Percentiles rank a stretch among this genome's conserved stretches.
Conservation (phyloP, 495 filamentous ascomycete genomes). For the Xylaria sp. region DNA sequence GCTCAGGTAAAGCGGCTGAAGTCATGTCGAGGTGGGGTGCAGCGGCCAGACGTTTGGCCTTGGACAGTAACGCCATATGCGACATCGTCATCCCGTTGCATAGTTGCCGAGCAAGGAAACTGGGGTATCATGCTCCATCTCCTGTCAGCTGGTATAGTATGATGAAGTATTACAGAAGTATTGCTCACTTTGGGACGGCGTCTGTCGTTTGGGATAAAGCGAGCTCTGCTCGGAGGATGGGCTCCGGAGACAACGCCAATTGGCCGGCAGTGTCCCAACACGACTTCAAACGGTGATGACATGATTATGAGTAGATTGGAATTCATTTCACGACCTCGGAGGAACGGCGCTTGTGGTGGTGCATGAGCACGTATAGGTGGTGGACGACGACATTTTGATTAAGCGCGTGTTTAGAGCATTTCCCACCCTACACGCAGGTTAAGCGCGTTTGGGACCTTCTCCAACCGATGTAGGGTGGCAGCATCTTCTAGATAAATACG, state of each 20-base stretch:
- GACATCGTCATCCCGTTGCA: constrained; percentile 13
- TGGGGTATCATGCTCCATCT: background rate
- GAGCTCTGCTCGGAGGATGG: constrained; percentile 16
- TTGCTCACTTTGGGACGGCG: constrained; percentile 7
- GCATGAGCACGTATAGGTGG: background rate
- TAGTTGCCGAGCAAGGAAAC: constrained; percentile 16
- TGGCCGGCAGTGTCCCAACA: constrained; percentile 2
- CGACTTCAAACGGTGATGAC: background rate
- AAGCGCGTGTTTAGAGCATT: constrained; percentile 13
- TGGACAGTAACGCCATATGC: background rate
- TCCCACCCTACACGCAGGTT: background rate
- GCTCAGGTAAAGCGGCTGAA: constrained; percentile 39
- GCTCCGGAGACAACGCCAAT: constrained; percentile 15
- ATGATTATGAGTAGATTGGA: background rate
- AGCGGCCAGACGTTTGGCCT: background rate
- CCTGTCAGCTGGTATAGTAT: background rate
- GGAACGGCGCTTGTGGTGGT: constrained; percentile 2
- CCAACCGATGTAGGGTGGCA: constrained; percentile 5
- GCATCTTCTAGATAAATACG: background rate
- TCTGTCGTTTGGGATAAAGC: constrained; percentile 11
- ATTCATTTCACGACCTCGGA: background rate
- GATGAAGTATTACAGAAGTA: constrained; percentile 16
- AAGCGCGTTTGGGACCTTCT: constrained; percentile 13
- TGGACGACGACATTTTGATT: background rate
- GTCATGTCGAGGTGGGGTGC: constrained; percentile 34